Percentiles rank a stretch among this genome's conserved stretches.
Conservation (phyloP, 148 eudicot species). For the Beta vulgaris region DNA sequence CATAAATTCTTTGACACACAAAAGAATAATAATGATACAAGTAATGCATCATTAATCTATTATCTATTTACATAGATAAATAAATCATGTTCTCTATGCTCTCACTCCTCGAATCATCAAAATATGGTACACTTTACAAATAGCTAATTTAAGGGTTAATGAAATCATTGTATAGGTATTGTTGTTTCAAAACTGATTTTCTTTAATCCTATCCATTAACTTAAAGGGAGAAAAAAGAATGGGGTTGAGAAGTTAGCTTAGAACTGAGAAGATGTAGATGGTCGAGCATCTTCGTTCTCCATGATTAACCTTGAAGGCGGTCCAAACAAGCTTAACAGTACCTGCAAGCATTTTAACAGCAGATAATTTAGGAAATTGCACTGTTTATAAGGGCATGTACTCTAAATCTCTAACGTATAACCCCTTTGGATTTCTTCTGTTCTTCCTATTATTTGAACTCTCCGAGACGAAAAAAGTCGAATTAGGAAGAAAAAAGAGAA, state of each 20-base stretch:
- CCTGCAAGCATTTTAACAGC: slow-evolving; percentile 42
- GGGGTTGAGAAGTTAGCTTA: slow-evolving; percentile 16
- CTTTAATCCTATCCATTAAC: slow-evolving; percentile 2
- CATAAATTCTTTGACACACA: not conserved
- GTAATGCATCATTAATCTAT: not conserved
- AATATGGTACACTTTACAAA: slow-evolving; percentile 25
- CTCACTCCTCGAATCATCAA: slow-evolving; percentile 11
- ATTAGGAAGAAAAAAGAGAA: too few relatives aligned
- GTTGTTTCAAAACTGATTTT: slow-evolving; percentile 26
- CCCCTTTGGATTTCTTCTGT: too few relatives aligned
- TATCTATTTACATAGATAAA: slow-evolving; percentile 19
- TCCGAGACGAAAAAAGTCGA: too few relatives aligned
- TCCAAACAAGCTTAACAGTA: slow-evolving; percentile 74
- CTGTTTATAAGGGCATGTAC: not conserved
- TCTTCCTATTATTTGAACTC: too few relatives aligned
- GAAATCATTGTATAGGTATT: slow-evolving; percentile 6
- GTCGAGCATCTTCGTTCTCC: slow-evolving; percentile 62
- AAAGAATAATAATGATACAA: not conserved
- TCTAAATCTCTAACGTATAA: too few relatives aligned
- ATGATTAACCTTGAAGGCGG: slow-evolving; percentile 71
- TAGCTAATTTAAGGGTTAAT: slow-evolving; percentile 21
- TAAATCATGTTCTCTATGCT: slow-evolving; percentile 13
- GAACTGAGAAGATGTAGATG: slow-evolving; percentile 51
- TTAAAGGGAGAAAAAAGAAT: slow-evolving; percentile 16
- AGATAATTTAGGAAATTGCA: not conserved